Conservation (phyloP, 345 rosid species). For the Microcos paniculata region DNA sequence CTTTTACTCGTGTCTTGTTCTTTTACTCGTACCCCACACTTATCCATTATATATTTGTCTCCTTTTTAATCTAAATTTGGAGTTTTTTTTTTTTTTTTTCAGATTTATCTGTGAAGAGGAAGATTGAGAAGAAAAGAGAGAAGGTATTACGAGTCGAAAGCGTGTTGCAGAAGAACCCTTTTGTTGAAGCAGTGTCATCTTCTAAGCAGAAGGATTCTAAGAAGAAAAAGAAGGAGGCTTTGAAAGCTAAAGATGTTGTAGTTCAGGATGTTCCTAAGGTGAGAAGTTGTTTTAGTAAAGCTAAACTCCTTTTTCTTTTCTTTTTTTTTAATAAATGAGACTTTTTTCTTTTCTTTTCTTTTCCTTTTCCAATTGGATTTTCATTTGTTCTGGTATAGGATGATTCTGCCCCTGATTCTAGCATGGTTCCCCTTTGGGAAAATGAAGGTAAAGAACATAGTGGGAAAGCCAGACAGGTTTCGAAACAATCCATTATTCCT, state of each 20-base stretch:
- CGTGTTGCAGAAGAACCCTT: conserved; percentile 68
- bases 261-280: conserved; percentile 44
- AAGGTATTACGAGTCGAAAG: conserved; percentile 70
- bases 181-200: conserved; percentile 65
- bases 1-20: too few relatives aligned
- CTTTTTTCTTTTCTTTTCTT: conserved; percentile 10
- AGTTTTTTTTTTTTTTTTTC: neutral
- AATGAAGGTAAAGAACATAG: conserved; percentile 52
- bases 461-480: conserved; percentile 44
- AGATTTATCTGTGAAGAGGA: conserved; percentile 77
- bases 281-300: conserved; percentile 1
- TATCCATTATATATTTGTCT: neutral
- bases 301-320: neutral
- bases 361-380: neutral
- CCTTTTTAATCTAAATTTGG: neutral
- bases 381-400: conserved; percentile 28
- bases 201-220: conserved; percentile 47
- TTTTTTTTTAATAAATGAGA: neutral
- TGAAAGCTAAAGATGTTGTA: conserved; percentile 19
- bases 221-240: conserved; percentile 28
- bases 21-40: neutral
- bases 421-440: conserved; percentile 68
- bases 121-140: conserved; percentile 80
- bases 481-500: conserved; percentile 59
- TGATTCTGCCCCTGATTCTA: conserved; percentile 37